A percentile compares a stretch with the other conserved stretches of the same genome.
These are phyloP conservation scores for Zelopaecilomyces penicillatus DNA, from an alignment of 2,329 filamentous ascomycete genomes.

Conservation along the genomic window DNA sequence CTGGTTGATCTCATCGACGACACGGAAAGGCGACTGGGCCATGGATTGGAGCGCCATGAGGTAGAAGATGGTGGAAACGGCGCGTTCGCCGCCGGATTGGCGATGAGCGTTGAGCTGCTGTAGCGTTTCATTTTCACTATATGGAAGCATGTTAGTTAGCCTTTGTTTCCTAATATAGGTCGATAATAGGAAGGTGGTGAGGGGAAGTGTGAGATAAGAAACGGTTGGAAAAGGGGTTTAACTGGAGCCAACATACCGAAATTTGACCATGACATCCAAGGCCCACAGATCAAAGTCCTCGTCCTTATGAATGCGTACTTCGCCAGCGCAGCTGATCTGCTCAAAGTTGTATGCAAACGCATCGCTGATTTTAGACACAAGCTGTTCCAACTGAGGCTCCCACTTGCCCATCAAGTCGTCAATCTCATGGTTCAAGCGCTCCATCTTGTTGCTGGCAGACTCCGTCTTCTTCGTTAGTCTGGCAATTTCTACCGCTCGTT, in stretches of 20 bases:
- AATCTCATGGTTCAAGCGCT: conserved; percentile 50
- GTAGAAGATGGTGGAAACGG: conserved; percentile 96
- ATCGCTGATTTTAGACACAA: conserved; percentile 75
- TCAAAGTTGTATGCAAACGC: conserved; percentile 91
- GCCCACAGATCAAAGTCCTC: conserved; percentile 93
- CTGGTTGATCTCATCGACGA: conserved; percentile 99
- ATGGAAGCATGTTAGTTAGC: neutral
- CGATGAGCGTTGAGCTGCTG: conserved; percentile 84
- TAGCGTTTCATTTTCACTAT: conserved; percentile 69
- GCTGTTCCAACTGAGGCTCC: conserved; percentile 73
- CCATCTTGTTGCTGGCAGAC: conserved; percentile 45
- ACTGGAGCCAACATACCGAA: conserved; percentile 52
- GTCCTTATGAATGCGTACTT: conserved; percentile 81
- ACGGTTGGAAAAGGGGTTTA: neutral
- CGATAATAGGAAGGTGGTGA: neutral
- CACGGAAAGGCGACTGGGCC: conserved; percentile 89
- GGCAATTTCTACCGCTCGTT: conserved; percentile 61
- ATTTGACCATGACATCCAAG: conserved; percentile 89
- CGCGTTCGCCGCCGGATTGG: conserved; percentile 91
- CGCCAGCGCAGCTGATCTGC: conserved; percentile 87
- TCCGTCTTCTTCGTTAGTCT: conserved; percentile 50
- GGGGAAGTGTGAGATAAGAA: neutral
- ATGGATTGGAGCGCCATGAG: conserved; percentile 95
- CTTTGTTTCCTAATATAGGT: neutral
- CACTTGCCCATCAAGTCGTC: conserved; percentile 59